phyloP scores from a whole-genome alignment of 2,329 filamentous ascomycete genomes.

The Microdochium nivale region DNA sequence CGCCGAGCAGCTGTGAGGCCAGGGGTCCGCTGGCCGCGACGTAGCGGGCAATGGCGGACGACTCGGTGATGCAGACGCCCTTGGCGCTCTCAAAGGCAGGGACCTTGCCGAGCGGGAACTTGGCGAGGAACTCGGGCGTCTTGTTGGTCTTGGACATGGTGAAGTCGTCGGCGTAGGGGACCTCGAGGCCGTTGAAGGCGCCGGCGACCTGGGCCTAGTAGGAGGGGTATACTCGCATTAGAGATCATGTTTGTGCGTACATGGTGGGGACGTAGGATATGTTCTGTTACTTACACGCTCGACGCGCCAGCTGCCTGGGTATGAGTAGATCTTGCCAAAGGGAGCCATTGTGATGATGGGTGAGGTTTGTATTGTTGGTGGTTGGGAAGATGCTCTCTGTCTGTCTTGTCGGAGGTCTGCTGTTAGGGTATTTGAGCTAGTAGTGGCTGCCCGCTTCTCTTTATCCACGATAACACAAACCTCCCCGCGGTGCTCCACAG shows the following conservation, averaged over 20 bases:
- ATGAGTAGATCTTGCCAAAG: slow-evolving; percentile 28
- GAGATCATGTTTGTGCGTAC: no score
- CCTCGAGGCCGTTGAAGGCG: slow-evolving; percentile 2
- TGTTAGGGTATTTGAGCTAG: no score
- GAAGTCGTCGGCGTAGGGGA: slow-evolving; percentile 14
- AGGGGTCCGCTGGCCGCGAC: slow-evolving; percentile 23
- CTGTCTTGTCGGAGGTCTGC: no score
- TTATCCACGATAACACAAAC: neutral
- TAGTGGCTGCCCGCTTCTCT: neutral
- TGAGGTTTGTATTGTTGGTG: neutral
- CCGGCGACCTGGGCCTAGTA: neutral
- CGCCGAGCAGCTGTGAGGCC: slow-evolving; percentile 20
- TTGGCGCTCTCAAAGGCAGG: slow-evolving; percentile 23
- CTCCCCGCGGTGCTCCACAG: neutral
- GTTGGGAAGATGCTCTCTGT: neutral
- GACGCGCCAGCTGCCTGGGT: slow-evolving; percentile 26
- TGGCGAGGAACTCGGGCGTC: slow-evolving; percentile 22
- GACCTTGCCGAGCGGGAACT: slow-evolving; percentile 29
- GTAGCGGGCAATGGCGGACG: slow-evolving; percentile 25
- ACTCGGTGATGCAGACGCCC: slow-evolving; percentile 22
- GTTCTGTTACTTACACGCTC: slow-evolving; percentile 19
- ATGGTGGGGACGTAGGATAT: neutral
- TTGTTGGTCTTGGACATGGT: slow-evolving; percentile 20
- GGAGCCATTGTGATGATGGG: slow-evolving; percentile 22
- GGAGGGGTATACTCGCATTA: neutral